Base-by-base conservation (phyloP, 2,329 filamentous ascomycete species). In the Cordyceps militaris region DNA sequence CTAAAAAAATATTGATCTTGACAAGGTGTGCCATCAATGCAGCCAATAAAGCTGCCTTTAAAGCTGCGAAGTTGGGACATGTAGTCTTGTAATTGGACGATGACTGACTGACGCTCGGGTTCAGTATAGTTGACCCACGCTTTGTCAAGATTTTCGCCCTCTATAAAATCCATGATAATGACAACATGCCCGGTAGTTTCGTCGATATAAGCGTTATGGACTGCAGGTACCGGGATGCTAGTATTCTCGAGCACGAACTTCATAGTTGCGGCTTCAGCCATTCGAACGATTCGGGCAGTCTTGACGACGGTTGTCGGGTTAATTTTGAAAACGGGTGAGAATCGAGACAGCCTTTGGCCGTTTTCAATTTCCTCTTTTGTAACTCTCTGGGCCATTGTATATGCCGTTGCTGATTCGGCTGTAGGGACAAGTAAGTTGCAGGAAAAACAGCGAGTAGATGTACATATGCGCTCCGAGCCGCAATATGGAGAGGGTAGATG, bases 121-220 rank as follows among this genome's bases (percentile, higher is more conserved):
- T 62, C 61, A n/a, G 46, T 55, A 38, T 55, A 56, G 50, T 46
- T 55, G 10, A 8, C 48, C 61, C 63, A 62, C 1, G 59, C 59
- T 10, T 62, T 49, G 13, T 64, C 38, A 32, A 64, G 62, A 21
- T 30, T 60, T 26, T 59, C 48, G 4, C 62, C 64, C 30, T 61
- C 58, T 14, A 65, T 44, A 24, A 56, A 63, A 10, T 63, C 59
- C 63, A 65, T 66, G 3, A 64, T 40, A 7, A 66, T 59, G 46
- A 58, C 47, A 6, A 52, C 47, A 21, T 62, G 32, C 2, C 60
- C 59, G 3, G 57, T 58, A 13, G 56, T 11, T 16, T 62, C 58
- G 40, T 62, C 61, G 3, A 1, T 9, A 44, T 58, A 58, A 8
- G 50, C 56, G 21, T 59, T 38, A 28, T 58, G 44, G 5, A 61